These are phyloP conservation scores for Amauroascus verrucosus DNA, from an alignment of 2,329 filamentous ascomycete genomes.

Conservation along the genomic window DNA sequence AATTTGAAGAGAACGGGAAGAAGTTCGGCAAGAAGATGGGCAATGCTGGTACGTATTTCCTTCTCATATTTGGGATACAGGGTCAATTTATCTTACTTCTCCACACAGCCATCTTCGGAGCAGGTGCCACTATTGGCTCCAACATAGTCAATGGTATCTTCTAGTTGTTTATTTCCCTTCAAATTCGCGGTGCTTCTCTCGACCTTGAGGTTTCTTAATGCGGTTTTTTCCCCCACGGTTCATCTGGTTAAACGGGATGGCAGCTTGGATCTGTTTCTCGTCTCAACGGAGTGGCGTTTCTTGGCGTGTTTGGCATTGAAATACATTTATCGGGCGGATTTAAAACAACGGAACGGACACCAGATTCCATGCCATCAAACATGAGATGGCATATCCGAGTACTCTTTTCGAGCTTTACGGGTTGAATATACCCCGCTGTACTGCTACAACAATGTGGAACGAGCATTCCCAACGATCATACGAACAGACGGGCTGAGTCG, in stretches of 20 bases:
- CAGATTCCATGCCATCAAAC: neutral
- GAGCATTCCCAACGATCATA: neutral
- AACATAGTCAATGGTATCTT: constrained; percentile 90
- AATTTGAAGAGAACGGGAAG: constrained; percentile 68
- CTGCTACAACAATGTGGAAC: neutral
- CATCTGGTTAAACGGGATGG: neutral
- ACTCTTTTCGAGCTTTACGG: neutral
- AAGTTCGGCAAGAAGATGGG: constrained; percentile 95
- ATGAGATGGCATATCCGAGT: neutral
- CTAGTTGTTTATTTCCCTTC: constrained; percentile 37
- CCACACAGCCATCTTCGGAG: constrained; percentile 70
- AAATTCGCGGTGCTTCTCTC: neutral
- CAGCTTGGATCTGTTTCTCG: neutral
- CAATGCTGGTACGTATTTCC: constrained; percentile 44
- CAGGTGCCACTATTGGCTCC: constrained; percentile 78
- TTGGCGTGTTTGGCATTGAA: neutral
- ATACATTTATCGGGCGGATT: constrained; percentile 3
- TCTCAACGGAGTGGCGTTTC: neutral
- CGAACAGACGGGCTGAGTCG: neutral
- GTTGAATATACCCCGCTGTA: neutral
- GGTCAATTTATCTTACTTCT: constrained; percentile 28
- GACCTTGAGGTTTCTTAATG: neutral
- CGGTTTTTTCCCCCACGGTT: neutral
- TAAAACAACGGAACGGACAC: constrained; percentile 5
- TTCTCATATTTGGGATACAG: neutral